Conservation (phyloP, 2,329 filamentous ascomycete species). For the Epicoccum sorghinum region DNA sequence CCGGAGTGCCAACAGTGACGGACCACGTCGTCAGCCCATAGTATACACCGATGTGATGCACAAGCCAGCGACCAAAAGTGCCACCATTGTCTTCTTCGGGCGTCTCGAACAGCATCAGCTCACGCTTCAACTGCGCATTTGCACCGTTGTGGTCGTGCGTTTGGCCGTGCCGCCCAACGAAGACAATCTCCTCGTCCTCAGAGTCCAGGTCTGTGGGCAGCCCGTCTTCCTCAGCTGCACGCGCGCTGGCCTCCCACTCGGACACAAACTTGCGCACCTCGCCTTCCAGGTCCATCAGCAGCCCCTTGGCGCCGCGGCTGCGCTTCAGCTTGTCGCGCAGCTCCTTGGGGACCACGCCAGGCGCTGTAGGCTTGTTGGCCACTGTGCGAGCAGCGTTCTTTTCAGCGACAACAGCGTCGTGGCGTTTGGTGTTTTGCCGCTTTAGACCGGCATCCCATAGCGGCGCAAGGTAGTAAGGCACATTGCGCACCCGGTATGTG, state of each 20-base stretch:
- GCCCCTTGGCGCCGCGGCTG: conserved; percentile 74
- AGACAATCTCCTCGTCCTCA: conserved; percentile 88
- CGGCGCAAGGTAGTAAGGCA: conserved; percentile 88
- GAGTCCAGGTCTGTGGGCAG: conserved; percentile 57
- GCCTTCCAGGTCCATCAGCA: conserved; percentile 84
- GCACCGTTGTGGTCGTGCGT: conserved; percentile 64
- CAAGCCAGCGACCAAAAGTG: conserved; percentile 89
- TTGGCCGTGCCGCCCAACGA: conserved; percentile 73
- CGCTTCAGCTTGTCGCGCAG: conserved; percentile 82
- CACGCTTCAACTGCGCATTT: conserved; percentile 61
- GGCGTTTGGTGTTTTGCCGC: conserved; percentile 52
- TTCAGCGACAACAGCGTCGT: conserved; percentile 40
- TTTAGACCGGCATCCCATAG: conserved; percentile 73
- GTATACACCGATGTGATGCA: conserved; percentile 89
- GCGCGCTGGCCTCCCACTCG: conserved; percentile 63
- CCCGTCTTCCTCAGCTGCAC: conserved; percentile 55
- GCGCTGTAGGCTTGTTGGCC: conserved; percentile 50
- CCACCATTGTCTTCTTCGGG: conserved; percentile 76
- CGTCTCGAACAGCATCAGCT: conserved; percentile 81
- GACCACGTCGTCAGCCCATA: conserved; percentile 88
- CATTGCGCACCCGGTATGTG: conserved; percentile 75
- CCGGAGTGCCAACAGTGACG: conserved; percentile 72
- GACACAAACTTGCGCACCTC: conserved; percentile 78
- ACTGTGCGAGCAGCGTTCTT: conserved; percentile 45
- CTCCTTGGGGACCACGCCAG: conserved; percentile 73